These are phyloP conservation scores for Albatrellus ellisii DNA, from an alignment of 768 basidiomycete genomes.

Conservation along the genomic window DNA sequence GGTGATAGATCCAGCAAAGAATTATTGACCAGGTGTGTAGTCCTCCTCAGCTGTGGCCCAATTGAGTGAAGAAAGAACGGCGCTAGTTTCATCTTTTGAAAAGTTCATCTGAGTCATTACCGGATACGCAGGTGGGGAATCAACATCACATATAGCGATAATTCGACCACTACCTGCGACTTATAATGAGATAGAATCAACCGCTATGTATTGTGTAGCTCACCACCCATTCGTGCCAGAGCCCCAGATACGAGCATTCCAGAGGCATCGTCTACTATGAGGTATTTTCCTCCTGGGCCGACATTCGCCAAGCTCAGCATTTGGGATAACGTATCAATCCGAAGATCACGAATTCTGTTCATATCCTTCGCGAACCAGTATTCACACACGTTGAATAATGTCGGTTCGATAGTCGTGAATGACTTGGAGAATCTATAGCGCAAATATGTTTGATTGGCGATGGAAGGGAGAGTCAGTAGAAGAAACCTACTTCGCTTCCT, in stretches of 20 bases:
- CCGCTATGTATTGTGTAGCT: constrained; percentile 8
- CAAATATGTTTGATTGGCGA: constrained; percentile 4
- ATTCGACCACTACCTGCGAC: constrained; percentile 62
- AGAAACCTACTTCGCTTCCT: constrained; percentile 79
- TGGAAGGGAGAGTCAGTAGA: neutral
- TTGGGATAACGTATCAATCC: constrained; percentile 82
- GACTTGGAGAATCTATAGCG: constrained; percentile 64
- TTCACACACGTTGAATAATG: constrained; percentile 74
- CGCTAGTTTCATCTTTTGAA: constrained; percentile 33
- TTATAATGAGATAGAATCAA: neutral
- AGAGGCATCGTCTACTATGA: constrained; percentile 87
- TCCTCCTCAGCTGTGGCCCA: constrained; percentile 83
- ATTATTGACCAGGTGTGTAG: constrained; percentile 46
- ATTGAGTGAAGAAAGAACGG: constrained; percentile 59
- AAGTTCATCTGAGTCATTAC: constrained; percentile 83
- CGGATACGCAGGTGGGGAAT: constrained; percentile 88
- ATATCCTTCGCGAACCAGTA: constrained; percentile 86
- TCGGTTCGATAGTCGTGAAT: constrained; percentile 82
- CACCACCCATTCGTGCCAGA: constrained; percentile 79
- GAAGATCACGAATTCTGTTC: constrained; percentile 66
- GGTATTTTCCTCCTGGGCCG: constrained; percentile 72
- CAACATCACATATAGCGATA: constrained; percentile 76
- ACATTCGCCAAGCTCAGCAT: constrained; percentile 76
- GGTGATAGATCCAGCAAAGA: neutral
- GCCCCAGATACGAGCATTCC: constrained; percentile 79